phyloP scores from a whole-genome alignment of 176 grass and related monocot genomes.

The Leersia perrieri region DNA sequence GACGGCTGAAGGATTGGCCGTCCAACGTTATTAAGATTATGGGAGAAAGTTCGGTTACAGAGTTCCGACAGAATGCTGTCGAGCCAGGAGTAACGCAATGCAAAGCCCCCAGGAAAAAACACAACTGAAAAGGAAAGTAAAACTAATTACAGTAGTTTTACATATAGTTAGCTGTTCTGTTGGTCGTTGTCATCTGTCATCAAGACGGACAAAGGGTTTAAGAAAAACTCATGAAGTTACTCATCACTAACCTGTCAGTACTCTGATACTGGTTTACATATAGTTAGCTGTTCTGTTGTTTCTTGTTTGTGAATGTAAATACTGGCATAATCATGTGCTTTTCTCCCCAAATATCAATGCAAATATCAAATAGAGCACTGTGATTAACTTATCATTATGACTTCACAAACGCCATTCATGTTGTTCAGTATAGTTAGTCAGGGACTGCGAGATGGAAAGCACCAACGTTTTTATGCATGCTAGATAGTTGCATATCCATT shows the following conservation, averaged over 20 bases:
- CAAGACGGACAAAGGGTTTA: not conserved
- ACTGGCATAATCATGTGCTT: not conserved
- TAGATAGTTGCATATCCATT: not conserved
- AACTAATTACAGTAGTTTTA: too few relatives aligned
- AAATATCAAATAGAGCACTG: conserved; percentile 23
- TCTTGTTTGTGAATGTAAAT: conserved; percentile 21
- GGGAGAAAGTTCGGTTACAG: too few relatives aligned
- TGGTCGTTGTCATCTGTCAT: not conserved
- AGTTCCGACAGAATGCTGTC: too few relatives aligned
- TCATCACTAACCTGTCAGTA: not conserved
- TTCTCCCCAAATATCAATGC: not conserved
- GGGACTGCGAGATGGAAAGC: not conserved
- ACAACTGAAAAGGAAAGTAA: too few relatives aligned
- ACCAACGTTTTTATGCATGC: not conserved
- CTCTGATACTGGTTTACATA: not conserved
- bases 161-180: too few relatives aligned
- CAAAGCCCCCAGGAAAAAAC: too few relatives aligned
- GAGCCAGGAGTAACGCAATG: too few relatives aligned
- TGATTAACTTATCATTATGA: conserved; percentile 9
- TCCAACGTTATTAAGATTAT: too few relatives aligned
- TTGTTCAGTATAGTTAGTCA: conserved; percentile 9
- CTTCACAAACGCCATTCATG: not conserved
- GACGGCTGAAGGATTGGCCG: too few relatives aligned
- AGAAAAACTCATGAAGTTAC: not conserved
- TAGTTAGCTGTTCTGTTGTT: conserved; percentile 3